Percentiles rank a stretch among this genome's conserved stretches.
Evolutionary conservation across 148 eudicot species (phyloP).

Genomic region (Nepenthes mirabilis): DNA sequence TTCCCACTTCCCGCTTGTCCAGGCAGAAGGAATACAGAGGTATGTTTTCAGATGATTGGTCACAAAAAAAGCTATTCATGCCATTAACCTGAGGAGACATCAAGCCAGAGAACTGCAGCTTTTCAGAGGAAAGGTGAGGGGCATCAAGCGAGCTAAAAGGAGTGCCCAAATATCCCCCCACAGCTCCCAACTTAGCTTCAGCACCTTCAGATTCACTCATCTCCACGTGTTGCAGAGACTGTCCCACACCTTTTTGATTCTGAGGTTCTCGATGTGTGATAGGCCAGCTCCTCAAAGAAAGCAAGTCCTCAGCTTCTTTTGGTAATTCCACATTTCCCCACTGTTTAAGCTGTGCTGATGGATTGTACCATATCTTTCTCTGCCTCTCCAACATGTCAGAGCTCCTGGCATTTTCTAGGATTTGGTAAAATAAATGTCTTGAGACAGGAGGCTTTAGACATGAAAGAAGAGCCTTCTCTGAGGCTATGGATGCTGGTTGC

Average conservation of each 20-base stretch:
- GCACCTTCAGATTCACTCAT: constrained; percentile 21
- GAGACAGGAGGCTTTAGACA: constrained; percentile 88
- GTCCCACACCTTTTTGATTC: constrained; percentile 16
- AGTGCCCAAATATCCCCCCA: constrained; percentile 38
- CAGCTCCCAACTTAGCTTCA: constrained; percentile 37
- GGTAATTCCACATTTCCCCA: constrained; percentile 34
- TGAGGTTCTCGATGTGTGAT: constrained; percentile 29
- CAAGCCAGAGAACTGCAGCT: constrained; percentile 72
- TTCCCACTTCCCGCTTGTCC: constrained; percentile 51
- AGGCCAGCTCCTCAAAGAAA: constrained; percentile 52
- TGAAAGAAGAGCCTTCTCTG: constrained; percentile 62
- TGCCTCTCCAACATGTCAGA: constrained; percentile 98
- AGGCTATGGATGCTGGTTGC: constrained; percentile 79
- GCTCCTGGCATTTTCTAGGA: constrained; percentile 65
- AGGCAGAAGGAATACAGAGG: constrained; percentile 82
- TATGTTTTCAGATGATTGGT: constrained; percentile 79
- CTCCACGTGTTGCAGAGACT: constrained; percentile 21
- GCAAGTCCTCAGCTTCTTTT: constrained; percentile 45
- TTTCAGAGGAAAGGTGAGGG: constrained; percentile 56
- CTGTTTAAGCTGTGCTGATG: constrained; percentile 58
- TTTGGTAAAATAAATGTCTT: constrained; percentile 56
- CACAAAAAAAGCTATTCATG: constrained; percentile 51
- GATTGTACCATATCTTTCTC: constrained; percentile 94
- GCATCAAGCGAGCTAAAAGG: constrained; percentile 37
- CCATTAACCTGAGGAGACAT: constrained; percentile 69